These are phyloP conservation scores for Aphanomyces stellatus DNA, from an alignment of 352 stramenopile species.

Conservation along the genomic window DNA sequence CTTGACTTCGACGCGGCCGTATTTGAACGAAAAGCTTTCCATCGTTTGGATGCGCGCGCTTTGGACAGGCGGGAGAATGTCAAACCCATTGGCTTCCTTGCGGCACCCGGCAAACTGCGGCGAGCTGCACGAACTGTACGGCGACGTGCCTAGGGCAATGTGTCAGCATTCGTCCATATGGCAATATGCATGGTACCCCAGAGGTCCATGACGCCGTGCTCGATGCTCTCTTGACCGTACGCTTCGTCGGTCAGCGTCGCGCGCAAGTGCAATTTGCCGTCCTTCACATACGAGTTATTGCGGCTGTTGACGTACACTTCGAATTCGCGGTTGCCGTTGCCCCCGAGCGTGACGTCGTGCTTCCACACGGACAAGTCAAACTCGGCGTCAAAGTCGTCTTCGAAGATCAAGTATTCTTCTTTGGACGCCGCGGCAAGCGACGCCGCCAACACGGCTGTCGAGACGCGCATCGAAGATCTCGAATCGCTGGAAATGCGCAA, in stretches of 20 bases:
- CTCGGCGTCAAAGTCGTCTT: constrained; percentile 1
- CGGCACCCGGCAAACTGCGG: constrained; percentile 12
- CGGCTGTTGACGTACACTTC: constrained; percentile 16
- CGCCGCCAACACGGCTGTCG: not conserved
- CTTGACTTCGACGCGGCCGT: constrained; percentile 24
- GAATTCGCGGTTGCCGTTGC: constrained; percentile 18
- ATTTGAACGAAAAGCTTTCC: constrained; percentile 18
- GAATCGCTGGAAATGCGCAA: not conserved
- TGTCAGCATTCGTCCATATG: not conserved
- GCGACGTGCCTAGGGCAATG: not conserved
- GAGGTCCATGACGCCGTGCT: constrained; percentile 6
- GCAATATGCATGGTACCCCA: constrained; percentile 1
- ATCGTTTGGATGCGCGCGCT: constrained; percentile 16
- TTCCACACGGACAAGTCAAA: constrained; percentile 17
- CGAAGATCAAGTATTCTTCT: constrained; percentile 18
- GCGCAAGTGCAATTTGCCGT: constrained; percentile 13
- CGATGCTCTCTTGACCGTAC: not conserved
- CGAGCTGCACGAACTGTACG: constrained; percentile 14
- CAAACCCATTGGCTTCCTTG: not conserved
- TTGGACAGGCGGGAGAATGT: constrained; percentile 14
- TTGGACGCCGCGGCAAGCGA: not conserved
- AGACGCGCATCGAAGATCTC: too few relatives aligned
- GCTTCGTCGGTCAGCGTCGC: constrained; percentile 15
- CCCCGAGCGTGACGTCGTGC: constrained; percentile 13
- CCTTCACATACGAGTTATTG: constrained; percentile 19